Evolutionary conservation across 1,284 basidiomycete species (phyloP).

Genomic region (Ustilago shanxiensis): DNA sequence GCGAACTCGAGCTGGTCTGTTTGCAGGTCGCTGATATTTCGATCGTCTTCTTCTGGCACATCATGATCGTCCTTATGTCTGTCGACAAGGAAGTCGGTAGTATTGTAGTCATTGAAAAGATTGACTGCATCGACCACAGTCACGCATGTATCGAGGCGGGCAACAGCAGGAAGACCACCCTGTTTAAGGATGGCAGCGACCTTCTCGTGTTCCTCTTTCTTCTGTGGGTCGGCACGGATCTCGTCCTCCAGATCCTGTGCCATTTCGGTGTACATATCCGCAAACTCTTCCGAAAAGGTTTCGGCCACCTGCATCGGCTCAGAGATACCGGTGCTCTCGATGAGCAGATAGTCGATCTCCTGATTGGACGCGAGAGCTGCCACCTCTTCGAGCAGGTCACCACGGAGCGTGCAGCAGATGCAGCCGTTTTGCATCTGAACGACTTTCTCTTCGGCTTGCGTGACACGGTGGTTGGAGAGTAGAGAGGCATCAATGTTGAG

Average conservation of each 20-base stretch:
- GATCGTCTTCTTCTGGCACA: constrained; percentile 71
- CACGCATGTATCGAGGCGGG: constrained; percentile 61
- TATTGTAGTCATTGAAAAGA: constrained; percentile 72
- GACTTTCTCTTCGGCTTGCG: constrained; percentile 71
- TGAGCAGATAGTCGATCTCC: constrained; percentile 71
- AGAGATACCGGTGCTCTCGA: constrained; percentile 72
- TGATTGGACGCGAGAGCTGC: constrained; percentile 70
- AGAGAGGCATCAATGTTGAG: constrained; percentile 72
- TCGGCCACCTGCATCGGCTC: constrained; percentile 73
- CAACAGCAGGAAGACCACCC: constrained; percentile 71
- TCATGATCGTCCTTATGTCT: constrained; percentile 59
- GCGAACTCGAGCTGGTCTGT: constrained; percentile 72
- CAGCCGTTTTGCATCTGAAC: constrained; percentile 73
- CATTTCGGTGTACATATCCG: constrained; percentile 66
- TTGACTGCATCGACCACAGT: constrained; percentile 62
- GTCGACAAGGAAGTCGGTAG: constrained; percentile 72
- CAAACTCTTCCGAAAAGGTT: constrained; percentile 70
- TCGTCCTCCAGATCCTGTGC: constrained; percentile 59
- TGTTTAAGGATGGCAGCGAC: constrained; percentile 71
- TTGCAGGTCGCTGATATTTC: constrained; percentile 72
- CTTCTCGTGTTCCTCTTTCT: constrained; percentile 56
- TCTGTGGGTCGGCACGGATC: constrained; percentile 52
- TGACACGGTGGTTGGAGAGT: constrained; percentile 71
- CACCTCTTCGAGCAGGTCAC: constrained; percentile 73
- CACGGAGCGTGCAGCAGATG: constrained; percentile 73